Conservation (phyloP, 2,329 filamentous ascomycete species). For the Thermomyces lanuginosus region DNA sequence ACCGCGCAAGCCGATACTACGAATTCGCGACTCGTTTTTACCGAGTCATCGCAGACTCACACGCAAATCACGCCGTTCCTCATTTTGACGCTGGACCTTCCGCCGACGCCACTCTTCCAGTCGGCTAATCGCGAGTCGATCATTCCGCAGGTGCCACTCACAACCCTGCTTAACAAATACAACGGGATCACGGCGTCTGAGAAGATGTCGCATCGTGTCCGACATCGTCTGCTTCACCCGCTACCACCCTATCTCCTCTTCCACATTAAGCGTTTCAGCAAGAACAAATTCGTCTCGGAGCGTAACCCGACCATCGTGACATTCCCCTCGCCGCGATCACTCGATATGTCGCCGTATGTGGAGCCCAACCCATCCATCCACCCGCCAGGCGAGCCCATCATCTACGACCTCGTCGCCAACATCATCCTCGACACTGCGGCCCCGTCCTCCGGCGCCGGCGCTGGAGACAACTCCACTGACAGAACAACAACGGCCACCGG, state of each 20-base stretch:
- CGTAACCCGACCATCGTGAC: slow-evolving; percentile 97
- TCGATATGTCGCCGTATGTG: slow-evolving; percentile 82
- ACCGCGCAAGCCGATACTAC: slow-evolving; percentile 70
- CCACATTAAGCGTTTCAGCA: slow-evolving; percentile 92
- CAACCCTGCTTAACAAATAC: slow-evolving; percentile 75
- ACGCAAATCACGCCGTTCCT: slow-evolving; percentile 66
- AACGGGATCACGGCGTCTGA: slow-evolving; percentile 79
- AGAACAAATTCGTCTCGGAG: slow-evolving; percentile 92
- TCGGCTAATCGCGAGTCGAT: slow-evolving; percentile 90
- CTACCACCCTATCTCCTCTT: slow-evolving; percentile 82
- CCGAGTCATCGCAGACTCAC: slow-evolving; percentile 71
- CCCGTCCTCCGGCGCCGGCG: slow-evolving; percentile 49
- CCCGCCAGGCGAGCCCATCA: slow-evolving; percentile 63
- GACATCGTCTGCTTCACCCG: slow-evolving; percentile 78
- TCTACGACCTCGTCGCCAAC: slow-evolving; percentile 92
- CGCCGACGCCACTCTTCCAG: slow-evolving; percentile 83
- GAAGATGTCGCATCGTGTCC: slow-evolving; percentile 69
- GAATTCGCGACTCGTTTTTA: slow-evolving; percentile 76
- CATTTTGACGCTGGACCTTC: slow-evolving; percentile 83
- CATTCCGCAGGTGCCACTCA: slow-evolving; percentile 63
- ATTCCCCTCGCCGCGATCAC: slow-evolving; percentile 64
- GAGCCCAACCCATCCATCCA: slow-evolving; percentile 64
- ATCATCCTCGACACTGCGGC: slow-evolving; percentile 43
- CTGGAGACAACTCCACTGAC: slow-evolving; percentile 15
- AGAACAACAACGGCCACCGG: slow-evolving; percentile 43